A percentile compares a stretch with the other conserved stretches of the same genome.
phyloP scores from a whole-genome alignment of 2,329 filamentous ascomycete species.

The Paecilomyces variotii region DNA sequence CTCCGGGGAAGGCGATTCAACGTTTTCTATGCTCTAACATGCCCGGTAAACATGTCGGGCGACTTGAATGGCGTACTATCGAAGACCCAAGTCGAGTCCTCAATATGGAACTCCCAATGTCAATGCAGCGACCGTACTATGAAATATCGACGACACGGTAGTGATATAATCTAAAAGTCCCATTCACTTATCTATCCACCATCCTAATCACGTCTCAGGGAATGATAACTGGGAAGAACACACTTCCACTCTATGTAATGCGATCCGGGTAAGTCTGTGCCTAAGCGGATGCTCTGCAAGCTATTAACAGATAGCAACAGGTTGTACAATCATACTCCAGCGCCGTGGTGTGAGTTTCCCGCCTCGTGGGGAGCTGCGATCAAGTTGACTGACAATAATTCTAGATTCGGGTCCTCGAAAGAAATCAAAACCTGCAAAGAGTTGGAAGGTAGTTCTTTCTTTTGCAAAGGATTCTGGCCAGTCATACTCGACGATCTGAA shows the following conservation, averaged over 20 bases:
- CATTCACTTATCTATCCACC: not conserved
- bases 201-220: not conserved
- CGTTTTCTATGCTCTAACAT: not conserved
- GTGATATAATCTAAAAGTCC: not conserved
- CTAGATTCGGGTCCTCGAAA: not conserved
- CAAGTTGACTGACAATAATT: not conserved
- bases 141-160: not conserved
- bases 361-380: not conserved
- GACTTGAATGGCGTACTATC: not conserved
- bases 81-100: not conserved
- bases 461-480: slow-evolving; percentile 5
- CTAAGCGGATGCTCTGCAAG: not conserved
- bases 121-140: not conserved
- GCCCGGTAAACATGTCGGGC: not conserved
- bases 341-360: not conserved
- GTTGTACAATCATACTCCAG: not conserved
- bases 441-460: not conserved
- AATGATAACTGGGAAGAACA: not conserved
- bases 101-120: not conserved
- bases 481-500: slow-evolving; percentile 11
- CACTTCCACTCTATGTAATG: not conserved
- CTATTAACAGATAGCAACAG: not conserved
- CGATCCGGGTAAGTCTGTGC: not conserved
- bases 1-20: not conserved
- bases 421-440: not conserved